A percentile compares a stretch with the other conserved stretches of the same genome.
Evolutionary conservation across 495 filamentous ascomycete genomes (phyloP).

Genomic region (Xylaria telfairii): DNA sequence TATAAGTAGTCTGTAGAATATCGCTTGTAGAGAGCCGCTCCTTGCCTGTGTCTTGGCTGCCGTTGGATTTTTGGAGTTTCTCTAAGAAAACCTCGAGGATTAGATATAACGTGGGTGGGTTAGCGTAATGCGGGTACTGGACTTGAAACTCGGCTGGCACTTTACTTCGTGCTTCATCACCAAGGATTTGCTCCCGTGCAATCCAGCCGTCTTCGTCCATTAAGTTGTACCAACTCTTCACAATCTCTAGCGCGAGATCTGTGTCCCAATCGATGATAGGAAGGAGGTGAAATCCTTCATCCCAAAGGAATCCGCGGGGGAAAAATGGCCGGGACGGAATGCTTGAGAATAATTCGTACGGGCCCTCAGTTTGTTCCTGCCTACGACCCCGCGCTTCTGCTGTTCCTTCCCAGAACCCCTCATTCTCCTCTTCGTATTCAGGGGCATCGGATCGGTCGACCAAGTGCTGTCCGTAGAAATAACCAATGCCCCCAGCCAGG

Average conservation of each 20-base stretch:
- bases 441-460: slow-evolving; percentile 89
- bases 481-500: slow-evolving; percentile 91
- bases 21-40: slow-evolving; percentile 44
- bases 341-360: slow-evolving; percentile 88
- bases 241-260: slow-evolving; percentile 87
- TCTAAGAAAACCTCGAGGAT: slow-evolving; percentile 82
- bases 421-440: slow-evolving; percentile 95
- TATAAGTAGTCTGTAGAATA: slow-evolving; percentile 60
- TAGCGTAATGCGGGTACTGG: slow-evolving; percentile 97
- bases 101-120: slow-evolving; percentile 96
- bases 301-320: slow-evolving; percentile 95
- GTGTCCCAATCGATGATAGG: slow-evolving; percentile 93
- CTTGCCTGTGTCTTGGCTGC: slow-evolving; percentile 37
- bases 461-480: slow-evolving; percentile 85
- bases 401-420: slow-evolving; percentile 96
- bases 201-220: slow-evolving; percentile 99
- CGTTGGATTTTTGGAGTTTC: slow-evolving; percentile 62
- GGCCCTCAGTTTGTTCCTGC: slow-evolving; percentile 74
- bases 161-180: slow-evolving; percentile 92
- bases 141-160: slow-evolving; percentile 94
- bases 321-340: slow-evolving; percentile 96
- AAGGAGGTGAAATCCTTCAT: slow-evolving; percentile 95
- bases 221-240: slow-evolving; percentile 93
- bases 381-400: slow-evolving; percentile 69
- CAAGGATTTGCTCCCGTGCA: slow-evolving; percentile 93